These are phyloP conservation scores for Pythium biforme DNA, from an alignment of 352 stramenopile genomes.

Conservation along the genomic window DNA sequence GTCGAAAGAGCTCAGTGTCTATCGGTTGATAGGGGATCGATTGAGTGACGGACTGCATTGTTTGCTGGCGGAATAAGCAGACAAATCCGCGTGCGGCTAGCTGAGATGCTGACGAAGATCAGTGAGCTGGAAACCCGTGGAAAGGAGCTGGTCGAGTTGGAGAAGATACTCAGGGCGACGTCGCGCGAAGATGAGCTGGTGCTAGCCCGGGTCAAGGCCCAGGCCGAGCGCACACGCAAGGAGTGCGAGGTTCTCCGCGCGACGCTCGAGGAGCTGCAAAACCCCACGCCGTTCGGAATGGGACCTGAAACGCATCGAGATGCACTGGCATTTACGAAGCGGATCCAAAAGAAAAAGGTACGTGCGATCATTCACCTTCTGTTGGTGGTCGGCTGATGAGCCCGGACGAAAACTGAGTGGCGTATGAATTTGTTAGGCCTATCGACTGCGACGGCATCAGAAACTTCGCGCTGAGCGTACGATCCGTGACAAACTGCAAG, in stretches of 20 bases:
- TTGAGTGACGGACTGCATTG: not conserved
- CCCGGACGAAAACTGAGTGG: too few relatives aligned
- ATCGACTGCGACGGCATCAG: not conserved
- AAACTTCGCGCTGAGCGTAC: slow-evolving; percentile 12
- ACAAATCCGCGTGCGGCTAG: slow-evolving; percentile 7
- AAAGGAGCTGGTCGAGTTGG: slow-evolving; percentile 20
- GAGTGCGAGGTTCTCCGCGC: slow-evolving; percentile 24
- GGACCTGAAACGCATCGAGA: not conserved
- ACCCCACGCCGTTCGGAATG: slow-evolving; percentile 22
- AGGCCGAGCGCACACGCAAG: slow-evolving; percentile 26
- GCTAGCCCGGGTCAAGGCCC: slow-evolving; percentile 27
- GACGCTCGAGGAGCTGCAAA: slow-evolving; percentile 22
- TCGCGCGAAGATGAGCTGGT: slow-evolving; percentile 12
- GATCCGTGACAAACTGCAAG: slow-evolving; percentile 5
- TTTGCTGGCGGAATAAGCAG: too few relatives aligned
- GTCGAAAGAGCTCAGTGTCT: too few relatives aligned
- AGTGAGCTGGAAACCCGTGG: slow-evolving; percentile 25
- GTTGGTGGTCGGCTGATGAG: not conserved
- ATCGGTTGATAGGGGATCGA: too few relatives aligned
- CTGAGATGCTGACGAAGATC: slow-evolving; percentile 12
- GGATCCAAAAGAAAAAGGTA: slow-evolving; percentile 36
- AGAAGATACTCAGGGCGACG: not conserved
- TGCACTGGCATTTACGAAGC: slow-evolving; percentile 24
- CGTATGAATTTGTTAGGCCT: too few relatives aligned
- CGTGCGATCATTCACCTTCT: not conserved